phyloP scores from a whole-genome alignment of 2,329 filamentous ascomycete genomes.

The Colletotrichum sp. region DNA sequence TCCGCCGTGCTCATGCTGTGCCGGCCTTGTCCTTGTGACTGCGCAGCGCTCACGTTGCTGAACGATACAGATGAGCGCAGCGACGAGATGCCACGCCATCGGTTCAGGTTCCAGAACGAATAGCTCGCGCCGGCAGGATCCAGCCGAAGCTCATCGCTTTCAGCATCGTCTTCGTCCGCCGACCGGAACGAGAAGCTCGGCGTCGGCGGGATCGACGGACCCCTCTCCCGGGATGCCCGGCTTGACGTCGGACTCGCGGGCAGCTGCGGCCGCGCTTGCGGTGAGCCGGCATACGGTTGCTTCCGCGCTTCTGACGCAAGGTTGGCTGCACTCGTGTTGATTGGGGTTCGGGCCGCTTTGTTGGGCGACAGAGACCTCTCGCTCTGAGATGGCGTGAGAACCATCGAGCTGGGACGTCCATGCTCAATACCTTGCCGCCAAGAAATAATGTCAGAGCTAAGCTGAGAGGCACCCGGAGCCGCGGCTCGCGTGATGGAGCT shows the following conservation, averaged over 20 bases:
- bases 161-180: conserved; percentile 42
- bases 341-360: conserved; percentile 43
- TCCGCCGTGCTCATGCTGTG: conserved; percentile 14
- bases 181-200: conserved; percentile 60
- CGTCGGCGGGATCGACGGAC: conserved; percentile 48
- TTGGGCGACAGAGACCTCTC: conserved; percentile 62
- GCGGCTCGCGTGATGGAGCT: conserved; percentile 53
- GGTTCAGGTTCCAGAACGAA: conserved; percentile 63
- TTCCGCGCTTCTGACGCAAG: conserved; percentile 52
- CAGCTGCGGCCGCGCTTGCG: conserved; percentile 25
- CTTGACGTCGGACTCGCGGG: conserved; percentile 46
- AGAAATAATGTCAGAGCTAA: conserved; percentile 76
- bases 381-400: conserved; percentile 45
- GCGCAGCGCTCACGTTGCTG: conserved; percentile 2
- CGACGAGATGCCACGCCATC: conserved; percentile 52
- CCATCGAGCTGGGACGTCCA: conserved; percentile 41
- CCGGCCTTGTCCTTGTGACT: conserved; percentile 1
- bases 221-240: conserved; percentile 23
- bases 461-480: conserved; percentile 33
- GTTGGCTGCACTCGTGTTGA: conserved; percentile 41
- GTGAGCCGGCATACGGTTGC: conserved; percentile 43
- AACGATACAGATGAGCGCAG: conserved; percentile 12
- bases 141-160: conserved; percentile 39
- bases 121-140: conserved; percentile 46
- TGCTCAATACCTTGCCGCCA: conserved; percentile 77